Percentiles rank a stretch among this genome's conserved stretches.
Conservation (phyloP, 192 early-diverging fungal species). For the Coemansia erecta region DNA sequence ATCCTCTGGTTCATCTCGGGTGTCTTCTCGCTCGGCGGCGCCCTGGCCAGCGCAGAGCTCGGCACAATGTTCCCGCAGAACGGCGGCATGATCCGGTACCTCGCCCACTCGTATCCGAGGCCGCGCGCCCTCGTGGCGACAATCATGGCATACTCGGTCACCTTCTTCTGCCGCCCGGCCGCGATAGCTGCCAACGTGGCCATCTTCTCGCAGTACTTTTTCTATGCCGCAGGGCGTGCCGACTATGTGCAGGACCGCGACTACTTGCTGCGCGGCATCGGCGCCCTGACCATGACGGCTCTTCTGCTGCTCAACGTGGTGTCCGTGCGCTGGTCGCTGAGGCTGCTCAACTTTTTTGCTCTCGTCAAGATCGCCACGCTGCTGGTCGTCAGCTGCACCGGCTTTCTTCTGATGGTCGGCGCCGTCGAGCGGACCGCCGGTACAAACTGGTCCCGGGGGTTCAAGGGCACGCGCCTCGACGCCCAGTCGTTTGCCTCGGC, state of each 20-base stretch:
- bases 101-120: conserved; percentile 61
- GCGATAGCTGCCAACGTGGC: conserved; percentile 52
- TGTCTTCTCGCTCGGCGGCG: conserved; percentile 75
- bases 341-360: conserved; percentile 68
- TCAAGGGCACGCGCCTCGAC: conserved; percentile 59
- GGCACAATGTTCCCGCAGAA: conserved; percentile 82
- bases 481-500: conserved; percentile 56
- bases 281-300: conserved; percentile 54
- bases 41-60: conserved; percentile 84
- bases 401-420: conserved; percentile 66
- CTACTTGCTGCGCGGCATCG: conserved; percentile 53
- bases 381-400: conserved; percentile 64
- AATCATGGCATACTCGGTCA: conserved; percentile 57
- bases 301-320: conserved; percentile 64
- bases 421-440: conserved; percentile 43
- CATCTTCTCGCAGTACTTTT: conserved; percentile 54
- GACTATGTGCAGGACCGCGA: conserved; percentile 29
- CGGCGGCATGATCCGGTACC: conserved; percentile 87
- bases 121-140: conserved; percentile 55
- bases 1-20: conserved; percentile 72
- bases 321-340: conserved; percentile 61
- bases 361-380: conserved; percentile 68
- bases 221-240: conserved; percentile 41
- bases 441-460: conserved; percentile 58
- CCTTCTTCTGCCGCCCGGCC: conserved; percentile 54